Base-by-base conservation (phyloP, 129 eudicot species). In the Tagetes erecta region DNA sequence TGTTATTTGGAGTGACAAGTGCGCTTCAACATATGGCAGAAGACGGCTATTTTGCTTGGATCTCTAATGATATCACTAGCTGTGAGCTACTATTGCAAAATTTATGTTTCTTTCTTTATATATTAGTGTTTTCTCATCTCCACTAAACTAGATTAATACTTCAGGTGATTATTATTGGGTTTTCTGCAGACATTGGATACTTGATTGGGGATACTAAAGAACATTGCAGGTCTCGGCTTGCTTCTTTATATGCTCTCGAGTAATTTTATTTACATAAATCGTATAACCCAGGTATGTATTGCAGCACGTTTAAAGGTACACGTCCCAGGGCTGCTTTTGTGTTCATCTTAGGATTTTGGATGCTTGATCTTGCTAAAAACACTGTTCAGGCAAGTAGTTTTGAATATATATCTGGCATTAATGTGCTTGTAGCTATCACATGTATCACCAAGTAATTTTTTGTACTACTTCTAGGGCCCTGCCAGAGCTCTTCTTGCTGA, bases 141-240 rank as follows among this genome's bases (percentile, higher is more conserved):
- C 40, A 73, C 84, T 88, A 81, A 87, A 80, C 74, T 46, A 74
- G 20, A 56, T 64, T 64, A 80, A 45, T 68, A 73, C 80, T 86
- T 76, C 84, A 94, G 99, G 99, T 94, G 80, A 78, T 94, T 83
- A 77, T 88, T 76, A 94, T 94, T 59, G 99, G 99, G 81, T 94
- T 84, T 88, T 87, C 99, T 85, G 99, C 99, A 83, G 99, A 94
- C 88, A 94, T 94, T 76, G 99, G 99, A 74, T 94, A 85, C 82
- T 68, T 94, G 41, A 67, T 94, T 77, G 99, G 99, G 70, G 99
- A 94, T 82, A 88, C 99, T 9, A 82, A 86, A 78, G 97, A 94
- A 83, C 85, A 88, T 77, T 94, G 99, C 99, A 90, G 97, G 99
- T 94, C 64, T 41, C 60, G 68, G 49, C 75, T 74, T 68, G 12